Base-by-base conservation (phyloP, 306 rosid species). In the Senna tora region DNA sequence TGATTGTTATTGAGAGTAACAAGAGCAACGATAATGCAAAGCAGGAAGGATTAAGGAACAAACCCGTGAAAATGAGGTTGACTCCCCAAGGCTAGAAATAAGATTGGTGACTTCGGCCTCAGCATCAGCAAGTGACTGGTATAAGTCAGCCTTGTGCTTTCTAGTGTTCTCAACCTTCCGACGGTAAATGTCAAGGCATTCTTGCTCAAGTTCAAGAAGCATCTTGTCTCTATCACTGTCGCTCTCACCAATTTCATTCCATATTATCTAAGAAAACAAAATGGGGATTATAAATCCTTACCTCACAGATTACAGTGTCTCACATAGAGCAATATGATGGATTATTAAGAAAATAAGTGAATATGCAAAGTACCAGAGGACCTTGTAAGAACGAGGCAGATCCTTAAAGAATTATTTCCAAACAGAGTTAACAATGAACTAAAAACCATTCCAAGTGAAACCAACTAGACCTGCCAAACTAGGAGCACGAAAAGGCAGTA, bases 231-330 rank as follows among this genome's bases (percentile, higher is more conserved):
- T 86, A 67, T 90, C 89, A 3, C 65, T 68, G 16, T 93, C 89
- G 75, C 81, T 77, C 74, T 93, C 98, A 65, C 98, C 97, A 80
- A 93, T 89, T 88, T 93, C 96, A 82, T 91, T 92, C 98, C 98
- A 93, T 82, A 93, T 80, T 22, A 79, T 75, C 97, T 93, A 52
- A 1, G 57, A 32, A 59, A 47, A 41, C 19, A 46, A 15, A 45
- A 3, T 30, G n/a, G 0, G 22, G 33, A 75, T 52, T 50, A 69
- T 41, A 21, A 73, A 51, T 61, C 60, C 76, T 10, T 13, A 67
- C 64, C 12, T 15, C 55, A 65, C 15, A 59, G 12, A 41, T 19
- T 39, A 12, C 70, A 65, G 39, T 4, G 30, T 25, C 3, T 1
- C 30, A 25, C 43, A 53, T 21, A 19, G 20, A 54, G 50, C 56